phyloP scores from a whole-genome alignment of 1,284 basidiomycete species.

The Tetrapyrgos nigripes region DNA sequence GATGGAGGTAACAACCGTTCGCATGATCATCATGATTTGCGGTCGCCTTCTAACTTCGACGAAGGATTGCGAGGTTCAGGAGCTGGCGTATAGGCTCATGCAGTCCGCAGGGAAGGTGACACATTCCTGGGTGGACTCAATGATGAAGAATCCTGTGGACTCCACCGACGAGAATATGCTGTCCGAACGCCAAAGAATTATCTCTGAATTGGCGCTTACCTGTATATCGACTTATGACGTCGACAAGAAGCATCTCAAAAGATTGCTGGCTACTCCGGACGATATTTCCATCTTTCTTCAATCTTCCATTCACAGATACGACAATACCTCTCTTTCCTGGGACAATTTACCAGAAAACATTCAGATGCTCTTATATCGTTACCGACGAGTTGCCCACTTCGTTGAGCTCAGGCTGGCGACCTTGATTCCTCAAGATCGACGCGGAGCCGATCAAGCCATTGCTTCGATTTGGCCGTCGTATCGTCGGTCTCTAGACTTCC shows the following conservation, averaged over 20 bases:
- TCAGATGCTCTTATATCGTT: conserved; percentile 23
- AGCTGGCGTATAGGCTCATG: background rate
- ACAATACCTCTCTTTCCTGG: conserved; percentile 29
- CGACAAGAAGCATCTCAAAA: conserved; percentile 22
- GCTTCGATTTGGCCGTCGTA: conserved; percentile 43
- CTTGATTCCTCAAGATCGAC: conserved; percentile 1
- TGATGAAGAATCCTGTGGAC: no score
- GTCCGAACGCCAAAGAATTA: no score
- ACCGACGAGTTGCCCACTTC: conserved; percentile 32
- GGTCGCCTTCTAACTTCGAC: conserved; percentile 41
- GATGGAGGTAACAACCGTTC: conserved; percentile 44
- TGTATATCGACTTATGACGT: conserved; percentile 50
- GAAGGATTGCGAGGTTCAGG: background rate
- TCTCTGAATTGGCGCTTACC: conserved; percentile 40
- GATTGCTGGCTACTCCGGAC: conserved; percentile 25
- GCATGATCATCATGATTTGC: conserved; percentile 41
- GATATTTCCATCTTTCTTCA: conserved; percentile 40
- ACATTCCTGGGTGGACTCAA: no score
- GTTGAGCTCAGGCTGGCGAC: conserved; percentile 27
- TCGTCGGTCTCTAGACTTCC: conserved; percentile 18
- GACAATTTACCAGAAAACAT: conserved; percentile 20
- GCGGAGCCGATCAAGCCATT: conserved; percentile 43
- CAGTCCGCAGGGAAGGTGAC: no score
- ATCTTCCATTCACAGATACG: conserved; percentile 39
- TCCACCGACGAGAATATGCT: no score